These are phyloP conservation scores for Aristolochia californica DNA, from an alignment of 164 flowering plant genomes.

Conservation along the genomic window DNA sequence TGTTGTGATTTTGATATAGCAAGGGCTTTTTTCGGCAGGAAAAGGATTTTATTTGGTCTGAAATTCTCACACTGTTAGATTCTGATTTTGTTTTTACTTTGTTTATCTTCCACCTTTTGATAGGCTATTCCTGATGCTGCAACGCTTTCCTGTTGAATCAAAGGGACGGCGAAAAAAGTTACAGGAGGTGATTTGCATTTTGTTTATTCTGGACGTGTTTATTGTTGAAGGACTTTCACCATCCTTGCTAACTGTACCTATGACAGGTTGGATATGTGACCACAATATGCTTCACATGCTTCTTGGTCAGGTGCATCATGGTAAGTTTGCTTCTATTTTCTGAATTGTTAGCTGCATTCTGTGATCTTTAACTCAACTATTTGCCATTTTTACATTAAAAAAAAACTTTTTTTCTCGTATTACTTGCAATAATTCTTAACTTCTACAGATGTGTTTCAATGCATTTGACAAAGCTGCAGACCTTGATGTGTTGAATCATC, in stretches of 20 bases:
- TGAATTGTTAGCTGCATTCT: neutral
- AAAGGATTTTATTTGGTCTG: too few relatives aligned
- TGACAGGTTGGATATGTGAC: constrained; percentile 96
- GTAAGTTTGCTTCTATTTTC: constrained; percentile 35
- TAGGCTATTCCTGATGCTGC: constrained; percentile 90
- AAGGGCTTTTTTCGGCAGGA: too few relatives aligned
- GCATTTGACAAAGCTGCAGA: constrained; percentile 82
- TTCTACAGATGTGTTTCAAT: constrained; percentile 65
- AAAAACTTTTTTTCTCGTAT: too few relatives aligned
- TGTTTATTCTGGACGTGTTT: neutral
- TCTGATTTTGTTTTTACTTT: neutral
- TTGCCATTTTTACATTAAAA: too few relatives aligned
- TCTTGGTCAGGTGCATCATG: constrained; percentile 82
- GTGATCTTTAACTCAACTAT: neutral
- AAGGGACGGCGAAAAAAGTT: constrained; percentile 92
- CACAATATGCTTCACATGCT: constrained; percentile 88
- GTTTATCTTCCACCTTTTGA: constrained; percentile 9
- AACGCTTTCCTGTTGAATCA: constrained; percentile 91
- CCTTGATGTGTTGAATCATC: constrained; percentile 86
- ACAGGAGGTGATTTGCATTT: constrained; percentile 51
- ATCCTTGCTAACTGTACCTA: constrained; percentile 1
- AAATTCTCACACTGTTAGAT: too few relatives aligned
- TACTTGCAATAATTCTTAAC: too few relatives aligned
- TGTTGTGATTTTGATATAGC: too few relatives aligned
- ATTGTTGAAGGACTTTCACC: neutral